Evolutionary conservation across 129 eudicot genomes (phyloP).

Genomic region (Arctium minus): DNA sequence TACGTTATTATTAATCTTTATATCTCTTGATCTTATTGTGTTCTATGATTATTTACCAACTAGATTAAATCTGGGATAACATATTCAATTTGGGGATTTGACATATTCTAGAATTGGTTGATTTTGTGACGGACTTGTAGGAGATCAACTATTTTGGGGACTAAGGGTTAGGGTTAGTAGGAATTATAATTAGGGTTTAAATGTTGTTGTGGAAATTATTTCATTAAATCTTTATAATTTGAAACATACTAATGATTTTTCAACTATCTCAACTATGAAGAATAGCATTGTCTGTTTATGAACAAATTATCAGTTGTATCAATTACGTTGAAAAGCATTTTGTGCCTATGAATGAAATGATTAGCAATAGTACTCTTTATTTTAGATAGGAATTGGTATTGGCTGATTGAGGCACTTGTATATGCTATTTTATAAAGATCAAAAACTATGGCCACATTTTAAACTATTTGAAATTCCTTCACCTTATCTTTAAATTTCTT

Average conservation of each 20-base stretch:
- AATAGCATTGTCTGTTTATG: background rate
- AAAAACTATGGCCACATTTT: too few species aligned
- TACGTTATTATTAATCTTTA: too few species aligned
- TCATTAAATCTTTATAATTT: background rate
- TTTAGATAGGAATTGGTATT: too few species aligned
- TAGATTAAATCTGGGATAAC: too few species aligned
- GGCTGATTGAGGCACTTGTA: too few species aligned
- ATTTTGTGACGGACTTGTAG: background rate
- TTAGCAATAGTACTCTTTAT: too few species aligned
- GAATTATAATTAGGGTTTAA: slow-evolving; percentile 14
- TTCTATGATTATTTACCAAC: too few species aligned
- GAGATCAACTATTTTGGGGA: slow-evolving; percentile 3
- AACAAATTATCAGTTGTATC: background rate
- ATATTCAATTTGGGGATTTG: slow-evolving; percentile 1
- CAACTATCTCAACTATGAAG: background rate
- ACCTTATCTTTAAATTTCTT: too few species aligned
- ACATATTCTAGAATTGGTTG: background rate
- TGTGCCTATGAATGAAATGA: too few species aligned
- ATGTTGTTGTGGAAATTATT: background rate
- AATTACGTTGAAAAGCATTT: background rate
- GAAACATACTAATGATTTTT: background rate
- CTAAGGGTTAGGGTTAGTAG: slow-evolving; percentile 18
- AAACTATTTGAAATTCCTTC: too few species aligned
- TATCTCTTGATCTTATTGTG: too few species aligned
- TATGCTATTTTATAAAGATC: too few species aligned